Evolutionary conservation across 768 basidiomycete species (phyloP).

Genomic region (Neoboletus brunneissimus): DNA sequence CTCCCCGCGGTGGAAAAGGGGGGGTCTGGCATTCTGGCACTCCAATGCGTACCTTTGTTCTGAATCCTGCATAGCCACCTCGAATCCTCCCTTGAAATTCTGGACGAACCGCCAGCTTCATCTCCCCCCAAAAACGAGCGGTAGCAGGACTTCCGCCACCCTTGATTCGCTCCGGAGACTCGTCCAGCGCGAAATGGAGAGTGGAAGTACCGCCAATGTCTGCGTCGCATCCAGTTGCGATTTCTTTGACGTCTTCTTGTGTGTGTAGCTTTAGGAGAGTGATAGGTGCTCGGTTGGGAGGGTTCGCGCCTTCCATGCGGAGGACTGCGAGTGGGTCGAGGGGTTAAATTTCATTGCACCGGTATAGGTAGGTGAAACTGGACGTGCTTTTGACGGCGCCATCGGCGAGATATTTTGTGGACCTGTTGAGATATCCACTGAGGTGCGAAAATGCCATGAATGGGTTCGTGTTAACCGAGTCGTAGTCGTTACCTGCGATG

Average conservation of each 20-base stretch:
- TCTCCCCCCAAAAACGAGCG: slow-evolving; percentile 76
- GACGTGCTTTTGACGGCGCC: slow-evolving; percentile 41
- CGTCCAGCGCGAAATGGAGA: slow-evolving; percentile 70
- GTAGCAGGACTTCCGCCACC: slow-evolving; percentile 50
- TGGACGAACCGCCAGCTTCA: slow-evolving; percentile 66
- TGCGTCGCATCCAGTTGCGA: slow-evolving; percentile 78
- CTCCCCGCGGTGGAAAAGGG: not conserved
- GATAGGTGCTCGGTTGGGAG: slow-evolving; percentile 56
- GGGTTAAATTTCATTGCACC: slow-evolving; percentile 12
- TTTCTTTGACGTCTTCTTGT: slow-evolving; percentile 53
- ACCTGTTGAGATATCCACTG: slow-evolving; percentile 37
- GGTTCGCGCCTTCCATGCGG: slow-evolving; percentile 74
- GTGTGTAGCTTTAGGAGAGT: slow-evolving; percentile 67
- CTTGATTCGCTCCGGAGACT: slow-evolving; percentile 43
- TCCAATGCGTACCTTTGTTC: slow-evolving; percentile 63
- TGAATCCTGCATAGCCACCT: slow-evolving; percentile 88
- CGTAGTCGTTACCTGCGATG: not conserved
- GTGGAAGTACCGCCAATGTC: slow-evolving; percentile 87
- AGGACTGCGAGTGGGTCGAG: slow-evolving; percentile 45
- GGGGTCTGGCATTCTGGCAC: not conserved
- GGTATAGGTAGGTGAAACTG: slow-evolving; percentile 9
- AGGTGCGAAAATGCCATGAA: slow-evolving; percentile 28
- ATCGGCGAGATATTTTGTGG: slow-evolving; percentile 39
- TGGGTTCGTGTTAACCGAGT: not conserved
- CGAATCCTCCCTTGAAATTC: slow-evolving; percentile 68